Percentiles rank a stretch among this genome's conserved stretches.
phyloP scores from a whole-genome alignment of 2,329 filamentous ascomycete genomes.

The Pleurostoma richardsiae region DNA sequence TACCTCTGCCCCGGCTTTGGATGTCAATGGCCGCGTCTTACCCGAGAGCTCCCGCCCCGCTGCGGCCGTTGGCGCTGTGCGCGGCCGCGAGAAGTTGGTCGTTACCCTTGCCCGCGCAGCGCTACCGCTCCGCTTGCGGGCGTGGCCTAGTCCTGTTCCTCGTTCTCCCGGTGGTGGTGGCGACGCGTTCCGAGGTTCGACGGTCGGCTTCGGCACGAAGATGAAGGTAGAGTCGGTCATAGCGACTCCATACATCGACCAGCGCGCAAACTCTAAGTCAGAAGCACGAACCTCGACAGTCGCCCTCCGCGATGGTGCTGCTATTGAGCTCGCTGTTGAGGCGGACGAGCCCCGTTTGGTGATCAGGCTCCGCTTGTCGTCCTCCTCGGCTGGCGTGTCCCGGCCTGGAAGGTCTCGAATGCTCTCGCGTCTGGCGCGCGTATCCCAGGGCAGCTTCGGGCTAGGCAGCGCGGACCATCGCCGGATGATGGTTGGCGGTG shows the following conservation, averaged over 20 bases:
- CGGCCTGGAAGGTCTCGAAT: no score
- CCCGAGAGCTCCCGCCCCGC: no score
- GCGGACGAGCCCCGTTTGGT: not conserved
- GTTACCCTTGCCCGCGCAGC: not conserved
- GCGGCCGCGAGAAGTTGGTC: not conserved
- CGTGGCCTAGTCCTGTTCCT: not conserved
- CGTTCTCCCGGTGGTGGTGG: not conserved
- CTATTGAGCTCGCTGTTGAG: not conserved
- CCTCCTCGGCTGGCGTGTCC: no score
- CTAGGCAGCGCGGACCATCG: no score
- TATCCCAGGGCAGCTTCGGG: no score
- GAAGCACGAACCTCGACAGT: constrained; percentile 1
- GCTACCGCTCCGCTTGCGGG: not conserved
- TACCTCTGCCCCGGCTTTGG: no score
- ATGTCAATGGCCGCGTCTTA: no score
- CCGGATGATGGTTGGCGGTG: no score
- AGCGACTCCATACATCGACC: not conserved
- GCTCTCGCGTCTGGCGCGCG: no score
- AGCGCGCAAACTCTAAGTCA: not conserved
- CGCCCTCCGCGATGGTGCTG: not conserved
- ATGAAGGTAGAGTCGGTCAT: not conserved
- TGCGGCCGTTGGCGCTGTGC: not conserved
- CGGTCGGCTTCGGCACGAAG: not conserved
- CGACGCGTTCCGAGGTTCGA: not conserved
- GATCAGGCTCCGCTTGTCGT: not conserved